phyloP scores from a whole-genome alignment of 768 basidiomycete genomes.

The Melanogaster broomeanus region DNA sequence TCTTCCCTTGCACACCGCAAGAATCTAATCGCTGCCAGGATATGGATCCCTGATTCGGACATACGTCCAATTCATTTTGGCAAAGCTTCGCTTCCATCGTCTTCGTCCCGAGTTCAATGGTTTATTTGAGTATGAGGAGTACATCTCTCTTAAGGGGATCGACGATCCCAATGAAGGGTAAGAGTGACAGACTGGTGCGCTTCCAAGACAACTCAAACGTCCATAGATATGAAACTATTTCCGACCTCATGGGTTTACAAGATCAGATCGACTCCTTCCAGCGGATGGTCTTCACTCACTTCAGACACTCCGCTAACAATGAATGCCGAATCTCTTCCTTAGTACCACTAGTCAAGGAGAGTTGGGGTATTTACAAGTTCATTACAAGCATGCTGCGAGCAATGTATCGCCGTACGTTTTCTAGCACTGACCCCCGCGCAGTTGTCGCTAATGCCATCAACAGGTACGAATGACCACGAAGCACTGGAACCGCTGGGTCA shows the following conservation, averaged over 20 bases:
- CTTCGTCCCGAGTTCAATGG: constrained; percentile 98
- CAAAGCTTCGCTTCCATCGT: constrained; percentile 95
- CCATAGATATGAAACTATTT: constrained; percentile 92
- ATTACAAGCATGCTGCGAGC: constrained; percentile 99
- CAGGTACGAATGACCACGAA: constrained; percentile 88
- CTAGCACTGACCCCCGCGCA: background rate
- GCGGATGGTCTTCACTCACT: constrained; percentile 95
- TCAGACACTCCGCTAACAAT: constrained; percentile 88
- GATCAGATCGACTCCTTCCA: constrained; percentile 99
- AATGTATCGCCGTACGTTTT: constrained; percentile 83
- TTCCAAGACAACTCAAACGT: constrained; percentile 11
- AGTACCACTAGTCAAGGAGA: constrained; percentile 97
- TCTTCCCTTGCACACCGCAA: background rate
- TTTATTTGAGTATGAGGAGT: constrained; percentile 98
- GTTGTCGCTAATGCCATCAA: constrained; percentile 2
- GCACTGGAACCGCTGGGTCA: constrained; percentile 86
- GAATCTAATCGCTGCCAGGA: constrained; percentile 48
- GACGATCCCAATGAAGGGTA: constrained; percentile 99
- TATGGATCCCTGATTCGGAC: constrained; percentile 92
- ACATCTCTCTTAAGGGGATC: constrained; percentile 94
- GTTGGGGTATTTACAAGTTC: constrained; percentile 98
- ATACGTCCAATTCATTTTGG: constrained; percentile 93
- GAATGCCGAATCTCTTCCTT: constrained; percentile 96
- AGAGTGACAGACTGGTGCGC: constrained; percentile 24
- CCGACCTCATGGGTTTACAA: constrained; percentile 95